These are phyloP conservation scores for Coleophoma cylindrospora DNA, from an alignment of 2,329 filamentous ascomycete genomes.

Conservation along the genomic window DNA sequence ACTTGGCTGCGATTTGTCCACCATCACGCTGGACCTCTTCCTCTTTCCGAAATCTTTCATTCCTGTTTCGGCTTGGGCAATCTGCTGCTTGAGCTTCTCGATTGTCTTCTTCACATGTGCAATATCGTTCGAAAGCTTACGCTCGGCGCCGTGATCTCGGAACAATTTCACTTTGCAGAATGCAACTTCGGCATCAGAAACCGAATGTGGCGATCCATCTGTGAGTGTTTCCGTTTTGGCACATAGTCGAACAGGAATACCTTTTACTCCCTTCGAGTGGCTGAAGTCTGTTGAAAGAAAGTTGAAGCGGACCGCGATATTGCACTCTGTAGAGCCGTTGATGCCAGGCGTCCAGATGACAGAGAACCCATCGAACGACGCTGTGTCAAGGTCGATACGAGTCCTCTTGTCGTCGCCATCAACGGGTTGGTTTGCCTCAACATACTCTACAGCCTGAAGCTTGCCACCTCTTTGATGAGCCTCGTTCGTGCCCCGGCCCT, in stretches of 20 bases:
- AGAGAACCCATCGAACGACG: slow-evolving; percentile 91
- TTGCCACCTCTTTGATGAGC: slow-evolving; percentile 90
- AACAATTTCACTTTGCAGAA: slow-evolving; percentile 98
- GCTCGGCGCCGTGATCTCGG: slow-evolving; percentile 89
- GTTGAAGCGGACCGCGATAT: slow-evolving; percentile 91
- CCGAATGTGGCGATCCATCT: slow-evolving; percentile 41
- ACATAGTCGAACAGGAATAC: slow-evolving; percentile 89
- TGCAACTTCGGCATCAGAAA: slow-evolving; percentile 65
- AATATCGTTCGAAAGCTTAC: slow-evolving; percentile 91
- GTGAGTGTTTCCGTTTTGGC: slow-evolving; percentile 75
- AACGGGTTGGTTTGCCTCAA: slow-evolving; percentile 58
- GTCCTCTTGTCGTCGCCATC: slow-evolving; percentile 63
- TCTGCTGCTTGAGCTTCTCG: slow-evolving; percentile 92
- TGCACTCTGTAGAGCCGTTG: slow-evolving; percentile 69
- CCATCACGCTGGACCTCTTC: slow-evolving; percentile 48
- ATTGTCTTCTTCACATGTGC: slow-evolving; percentile 95
- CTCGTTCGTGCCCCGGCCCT: slow-evolving; percentile 91
- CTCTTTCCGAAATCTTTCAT: slow-evolving; percentile 64
- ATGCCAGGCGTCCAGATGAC: slow-evolving; percentile 79
- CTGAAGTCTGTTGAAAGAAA: slow-evolving; percentile 98
- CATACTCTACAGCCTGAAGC: slow-evolving; percentile 90
- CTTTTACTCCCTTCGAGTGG: slow-evolving; percentile 97
- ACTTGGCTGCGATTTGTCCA: slow-evolving; percentile 33
- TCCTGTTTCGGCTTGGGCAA: slow-evolving; percentile 68
- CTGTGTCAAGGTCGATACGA: slow-evolving; percentile 64